phyloP scores from a whole-genome alignment of 1,284 basidiomycete genomes.

The Tremellales sp. region DNA sequence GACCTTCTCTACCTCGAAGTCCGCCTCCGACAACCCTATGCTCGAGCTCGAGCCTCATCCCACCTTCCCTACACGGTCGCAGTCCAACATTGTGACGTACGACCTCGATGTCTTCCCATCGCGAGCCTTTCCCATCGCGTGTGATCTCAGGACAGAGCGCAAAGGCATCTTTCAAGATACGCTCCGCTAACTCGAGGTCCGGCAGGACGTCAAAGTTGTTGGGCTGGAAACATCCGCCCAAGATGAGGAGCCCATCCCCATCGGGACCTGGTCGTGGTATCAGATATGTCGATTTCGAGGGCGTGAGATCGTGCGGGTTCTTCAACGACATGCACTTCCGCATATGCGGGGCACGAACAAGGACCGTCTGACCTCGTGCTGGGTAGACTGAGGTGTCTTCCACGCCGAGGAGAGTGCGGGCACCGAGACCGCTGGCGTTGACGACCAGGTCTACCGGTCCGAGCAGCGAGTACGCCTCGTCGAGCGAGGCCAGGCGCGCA shows the following conservation, averaged over 20 bases:
- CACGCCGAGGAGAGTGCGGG: conserved; percentile 40
- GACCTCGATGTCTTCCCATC: conserved; percentile 52
- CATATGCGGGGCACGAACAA: conserved; percentile 36
- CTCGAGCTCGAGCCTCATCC: conserved; percentile 64
- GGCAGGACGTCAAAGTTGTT: conserved; percentile 39
- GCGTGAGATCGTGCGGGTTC: background rate
- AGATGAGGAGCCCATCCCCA: conserved; percentile 43
- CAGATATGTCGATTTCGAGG: conserved; percentile 37
- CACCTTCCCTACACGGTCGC: conserved; percentile 64
- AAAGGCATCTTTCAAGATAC: conserved; percentile 47
- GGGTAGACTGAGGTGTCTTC: conserved; percentile 43
- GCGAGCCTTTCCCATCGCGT: conserved; percentile 25
- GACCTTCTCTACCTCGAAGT: background rate
- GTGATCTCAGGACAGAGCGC: conserved; percentile 45
- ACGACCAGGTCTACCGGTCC: conserved; percentile 45
- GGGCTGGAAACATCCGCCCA: conserved; percentile 41
- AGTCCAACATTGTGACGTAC: conserved; percentile 64
- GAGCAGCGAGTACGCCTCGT: conserved; percentile 44
- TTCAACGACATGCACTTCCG: conserved; percentile 18
- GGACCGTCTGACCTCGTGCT: conserved; percentile 45
- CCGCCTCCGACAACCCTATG: conserved; percentile 50
- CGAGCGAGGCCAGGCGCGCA: conserved; percentile 36
- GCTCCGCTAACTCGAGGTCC: conserved; percentile 31
- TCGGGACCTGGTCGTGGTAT: conserved; percentile 50
- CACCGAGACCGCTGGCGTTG: conserved; percentile 51